Evolutionary conservation across 306 rosid genomes (phyloP).

Genomic region (Corylus avellana): DNA sequence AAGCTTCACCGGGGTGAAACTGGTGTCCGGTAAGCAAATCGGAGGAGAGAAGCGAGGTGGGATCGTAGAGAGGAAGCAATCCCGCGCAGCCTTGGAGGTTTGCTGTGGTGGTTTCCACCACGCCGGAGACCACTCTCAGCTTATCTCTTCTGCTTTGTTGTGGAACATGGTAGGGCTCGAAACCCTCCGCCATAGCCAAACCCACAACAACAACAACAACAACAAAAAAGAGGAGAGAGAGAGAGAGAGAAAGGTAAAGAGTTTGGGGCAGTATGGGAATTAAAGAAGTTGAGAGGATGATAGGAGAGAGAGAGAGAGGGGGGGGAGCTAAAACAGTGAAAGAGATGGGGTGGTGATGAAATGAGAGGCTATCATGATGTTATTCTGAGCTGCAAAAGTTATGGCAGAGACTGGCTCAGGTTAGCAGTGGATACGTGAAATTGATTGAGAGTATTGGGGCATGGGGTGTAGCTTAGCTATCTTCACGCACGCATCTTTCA

Average conservation of each 20-base stretch:
- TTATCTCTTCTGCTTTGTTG: constrained; percentile 85
- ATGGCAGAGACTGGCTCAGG: constrained; percentile 27
- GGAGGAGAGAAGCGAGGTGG: constrained; percentile 46
- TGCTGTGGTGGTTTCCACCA: constrained; percentile 29
- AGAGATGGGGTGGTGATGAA: constrained; percentile 39
- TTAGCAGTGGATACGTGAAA: constrained; percentile 32
- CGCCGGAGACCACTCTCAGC: constrained; percentile 53
- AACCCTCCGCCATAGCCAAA: constrained; percentile 66
- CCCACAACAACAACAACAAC: too few relatives aligned
- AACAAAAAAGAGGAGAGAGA: not conserved
- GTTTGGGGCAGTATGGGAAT: not conserved
- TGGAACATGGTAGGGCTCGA: constrained; percentile 72
- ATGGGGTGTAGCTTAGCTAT: not conserved
- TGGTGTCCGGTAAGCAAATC: constrained; percentile 36
- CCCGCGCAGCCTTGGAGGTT: constrained; percentile 26
- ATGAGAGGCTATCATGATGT: constrained; percentile 42
- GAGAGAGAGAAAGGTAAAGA: not conserved
- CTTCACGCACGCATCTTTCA: constrained; percentile 28
- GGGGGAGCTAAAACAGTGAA: constrained; percentile 31
- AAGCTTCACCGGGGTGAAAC: constrained; percentile 21
- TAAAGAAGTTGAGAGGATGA: constrained; percentile 1
- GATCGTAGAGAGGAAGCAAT: constrained; percentile 50
- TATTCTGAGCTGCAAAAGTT: constrained; percentile 27
- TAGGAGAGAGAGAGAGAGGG: constrained; percentile 14
- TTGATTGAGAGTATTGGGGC: constrained; percentile 25